These are phyloP conservation scores for Lepidium sativum DNA, from an alignment of 345 rosid species.

Conservation along the genomic window DNA sequence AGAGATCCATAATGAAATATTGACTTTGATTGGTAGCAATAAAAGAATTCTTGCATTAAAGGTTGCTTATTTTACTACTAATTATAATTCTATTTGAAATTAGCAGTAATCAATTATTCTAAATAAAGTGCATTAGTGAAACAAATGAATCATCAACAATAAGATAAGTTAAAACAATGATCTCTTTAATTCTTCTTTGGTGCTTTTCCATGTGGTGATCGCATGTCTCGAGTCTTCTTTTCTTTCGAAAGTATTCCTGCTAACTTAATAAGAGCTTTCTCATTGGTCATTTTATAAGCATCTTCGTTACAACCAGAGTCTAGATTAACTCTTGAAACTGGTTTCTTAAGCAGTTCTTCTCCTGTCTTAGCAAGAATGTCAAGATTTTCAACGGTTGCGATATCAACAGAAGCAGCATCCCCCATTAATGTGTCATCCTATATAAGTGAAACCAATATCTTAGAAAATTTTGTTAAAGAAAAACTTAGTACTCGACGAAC, in stretches of 20 bases:
- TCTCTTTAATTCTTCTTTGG: not conserved
- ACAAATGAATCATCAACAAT: not conserved
- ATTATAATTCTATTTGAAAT: no score
- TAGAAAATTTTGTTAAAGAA: no score
- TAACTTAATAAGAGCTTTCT: slow-evolving; percentile 15
- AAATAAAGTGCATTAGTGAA: no score
- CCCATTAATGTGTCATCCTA: slow-evolving; percentile 42
- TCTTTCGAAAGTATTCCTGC: slow-evolving; percentile 37
- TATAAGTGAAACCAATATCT: no score
- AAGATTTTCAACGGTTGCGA: slow-evolving; percentile 43
- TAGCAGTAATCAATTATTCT: no score
- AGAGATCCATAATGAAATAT: no score
- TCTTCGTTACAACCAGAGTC: slow-evolving; percentile 30
- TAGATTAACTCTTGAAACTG: slow-evolving; percentile 38
- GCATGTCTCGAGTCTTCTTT: slow-evolving; percentile 29
- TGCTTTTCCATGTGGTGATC: slow-evolving; percentile 27
- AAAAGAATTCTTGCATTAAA: no score
- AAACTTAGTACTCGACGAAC: no score
- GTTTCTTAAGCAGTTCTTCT: slow-evolving; percentile 40
- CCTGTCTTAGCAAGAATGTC: slow-evolving; percentile 37
- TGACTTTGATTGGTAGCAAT: no score
- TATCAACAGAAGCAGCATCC: slow-evolving; percentile 35
- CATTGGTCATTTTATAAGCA: slow-evolving; percentile 17
- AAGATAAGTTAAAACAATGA: not conserved
- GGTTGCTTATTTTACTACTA: no score